Conservation (phyloP, 2,329 filamentous ascomycete species). For the Fusarium annulatum region DNA sequence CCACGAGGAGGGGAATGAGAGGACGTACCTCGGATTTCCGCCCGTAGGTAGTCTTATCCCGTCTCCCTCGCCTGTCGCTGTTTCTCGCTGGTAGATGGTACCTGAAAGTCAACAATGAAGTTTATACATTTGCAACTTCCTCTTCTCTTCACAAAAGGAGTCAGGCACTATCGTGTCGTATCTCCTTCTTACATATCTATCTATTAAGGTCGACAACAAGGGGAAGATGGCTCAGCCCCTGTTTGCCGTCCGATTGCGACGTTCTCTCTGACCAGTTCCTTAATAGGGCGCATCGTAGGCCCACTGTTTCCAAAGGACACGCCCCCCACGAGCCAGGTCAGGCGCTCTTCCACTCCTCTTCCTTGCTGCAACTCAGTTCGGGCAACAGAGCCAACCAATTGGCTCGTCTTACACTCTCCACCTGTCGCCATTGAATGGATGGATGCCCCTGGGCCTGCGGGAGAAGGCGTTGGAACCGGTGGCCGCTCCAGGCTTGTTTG, state of each 20-base stretch:
- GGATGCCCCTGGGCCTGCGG: constrained; percentile 24
- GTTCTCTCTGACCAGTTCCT: constrained; percentile 38
- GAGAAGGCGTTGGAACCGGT: constrained; percentile 45
- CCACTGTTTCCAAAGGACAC: constrained; percentile 7
- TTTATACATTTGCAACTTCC: not conserved
- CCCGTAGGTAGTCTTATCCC: not conserved
- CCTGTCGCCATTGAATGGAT: constrained; percentile 40
- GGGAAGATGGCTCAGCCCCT: constrained; percentile 36
- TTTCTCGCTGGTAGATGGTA: not conserved
- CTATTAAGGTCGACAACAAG: constrained; percentile 18
- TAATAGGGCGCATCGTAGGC: constrained; percentile 30
- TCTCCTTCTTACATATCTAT: constrained; percentile 11
- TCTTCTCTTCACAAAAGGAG: not conserved
- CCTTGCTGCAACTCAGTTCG: constrained; percentile 42
- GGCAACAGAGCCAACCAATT: constrained; percentile 40
- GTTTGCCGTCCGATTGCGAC: constrained; percentile 41
- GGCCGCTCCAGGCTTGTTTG: constrained; percentile 23
- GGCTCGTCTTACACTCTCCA: constrained; percentile 30
- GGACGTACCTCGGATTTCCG: constrained; percentile 12
- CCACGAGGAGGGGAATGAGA: constrained; percentile 32
- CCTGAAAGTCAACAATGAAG: not conserved
- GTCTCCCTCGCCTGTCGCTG: constrained; percentile 7
- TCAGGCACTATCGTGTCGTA: constrained; percentile 8
- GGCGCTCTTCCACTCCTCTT: constrained; percentile 27
- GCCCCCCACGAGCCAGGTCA: constrained; percentile 16